phyloP scores from a whole-genome alignment of 1,284 basidiomycete species.

The Ceratobasidium sp. region DNA sequence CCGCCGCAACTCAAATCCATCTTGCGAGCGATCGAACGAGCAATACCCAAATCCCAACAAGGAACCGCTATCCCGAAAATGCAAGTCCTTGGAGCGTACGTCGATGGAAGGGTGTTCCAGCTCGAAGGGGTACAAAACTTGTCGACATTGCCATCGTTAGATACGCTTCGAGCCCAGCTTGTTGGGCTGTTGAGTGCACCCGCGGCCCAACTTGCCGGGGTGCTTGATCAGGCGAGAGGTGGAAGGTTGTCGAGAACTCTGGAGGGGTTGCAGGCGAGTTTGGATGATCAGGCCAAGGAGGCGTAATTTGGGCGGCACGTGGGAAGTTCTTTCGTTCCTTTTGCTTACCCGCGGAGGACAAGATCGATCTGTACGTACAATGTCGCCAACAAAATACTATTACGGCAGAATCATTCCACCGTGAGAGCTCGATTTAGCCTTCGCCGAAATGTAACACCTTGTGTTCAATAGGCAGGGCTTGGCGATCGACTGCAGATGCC shows the following conservation, averaged over 20 bases:
- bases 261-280: slow-evolving; percentile 75
- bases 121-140: slow-evolving; percentile 64
- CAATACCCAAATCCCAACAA: slow-evolving; percentile 55
- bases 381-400: too few species aligned
- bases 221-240: slow-evolving; percentile 74
- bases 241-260: slow-evolving; percentile 74
- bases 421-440: too few species aligned
- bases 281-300: slow-evolving; percentile 60
- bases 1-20: slow-evolving; percentile 72
- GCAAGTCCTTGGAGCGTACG: slow-evolving; percentile 72
- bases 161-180: slow-evolving; percentile 73
- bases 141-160: slow-evolving; percentile 70
- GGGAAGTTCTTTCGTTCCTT: neutral
- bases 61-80: slow-evolving; percentile 46
- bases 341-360: neutral
- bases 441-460: too few species aligned
- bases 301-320: neutral
- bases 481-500: too few species aligned
- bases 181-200: slow-evolving; percentile 76
- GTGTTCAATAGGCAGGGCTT: too few species aligned
- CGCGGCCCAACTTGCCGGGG: slow-evolving; percentile 68
- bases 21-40: slow-evolving; percentile 69
- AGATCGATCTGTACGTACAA: too few species aligned
- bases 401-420: too few species aligned
- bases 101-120: slow-evolving; percentile 73